Percentiles rank a stretch among this genome's conserved stretches.
These are phyloP conservation scores for Xerocomus spinulosus DNA, from an alignment of 768 basidiomycete genomes.

Conservation along the genomic window DNA sequence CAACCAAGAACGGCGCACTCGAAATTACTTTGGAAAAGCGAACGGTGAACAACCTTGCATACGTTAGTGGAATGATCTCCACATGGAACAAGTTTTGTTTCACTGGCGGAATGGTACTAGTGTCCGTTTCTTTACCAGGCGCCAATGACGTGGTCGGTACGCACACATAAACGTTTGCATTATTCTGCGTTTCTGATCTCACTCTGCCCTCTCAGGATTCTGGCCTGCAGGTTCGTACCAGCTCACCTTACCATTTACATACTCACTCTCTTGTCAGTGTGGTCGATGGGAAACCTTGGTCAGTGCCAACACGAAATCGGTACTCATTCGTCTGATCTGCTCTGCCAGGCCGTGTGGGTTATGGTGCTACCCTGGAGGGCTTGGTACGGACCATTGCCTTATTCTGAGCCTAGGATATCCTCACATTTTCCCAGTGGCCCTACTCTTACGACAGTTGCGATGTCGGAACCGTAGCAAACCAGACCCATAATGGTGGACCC, in stretches of 20 bases:
- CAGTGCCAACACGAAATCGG: constrained; percentile 5
- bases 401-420: constrained; percentile 1
- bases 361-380: constrained; percentile 82
- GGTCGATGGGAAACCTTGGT: constrained; percentile 80
- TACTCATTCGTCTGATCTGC: not conserved
- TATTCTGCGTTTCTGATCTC: not conserved
- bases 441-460: constrained; percentile 86
- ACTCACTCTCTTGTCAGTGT: constrained; percentile 36
- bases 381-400: constrained; percentile 42
- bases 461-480: constrained; percentile 87
- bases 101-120: constrained; percentile 77
- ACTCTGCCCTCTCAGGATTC: constrained; percentile 37
- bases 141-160: constrained; percentile 47
- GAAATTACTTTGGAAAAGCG: constrained; percentile 69
- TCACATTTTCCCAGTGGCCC: constrained; percentile 52
- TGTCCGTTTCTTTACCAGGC: constrained; percentile 67
- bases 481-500: constrained; percentile 67
- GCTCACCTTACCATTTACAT: not conserved
- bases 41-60: constrained; percentile 65
- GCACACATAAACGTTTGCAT: constrained; percentile 11
- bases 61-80: constrained; percentile 65
- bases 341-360: constrained; percentile 69
- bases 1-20: constrained; percentile 68
- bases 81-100: constrained; percentile 93
- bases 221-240: constrained; percentile 58